Evolutionary conservation across 2,329 filamentous ascomycete species (phyloP).

Genomic region (Sporothrix brunneoviolacea): DNA sequence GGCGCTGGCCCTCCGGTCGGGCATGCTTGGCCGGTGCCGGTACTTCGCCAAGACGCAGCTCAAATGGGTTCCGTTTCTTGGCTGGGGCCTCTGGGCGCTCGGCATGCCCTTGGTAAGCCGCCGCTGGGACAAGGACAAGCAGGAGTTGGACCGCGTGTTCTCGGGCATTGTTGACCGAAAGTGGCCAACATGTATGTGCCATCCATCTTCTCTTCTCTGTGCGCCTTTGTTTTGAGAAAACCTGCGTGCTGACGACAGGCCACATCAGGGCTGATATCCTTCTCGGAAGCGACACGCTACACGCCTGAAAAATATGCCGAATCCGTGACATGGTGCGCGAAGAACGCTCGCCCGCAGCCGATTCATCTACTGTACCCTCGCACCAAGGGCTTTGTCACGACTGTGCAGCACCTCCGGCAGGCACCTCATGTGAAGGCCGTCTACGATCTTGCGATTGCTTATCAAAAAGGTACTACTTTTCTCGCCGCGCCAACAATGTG

Average conservation of each 20-base stretch:
- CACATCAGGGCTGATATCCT: constrained; percentile 60
- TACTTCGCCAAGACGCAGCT: constrained; percentile 58
- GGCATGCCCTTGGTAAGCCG: constrained; percentile 58
- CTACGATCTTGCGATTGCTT: constrained; percentile 50
- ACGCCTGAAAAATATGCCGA: constrained; percentile 46
- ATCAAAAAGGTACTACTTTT: constrained; percentile 34
- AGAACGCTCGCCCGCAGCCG: constrained; percentile 43
- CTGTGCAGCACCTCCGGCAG: constrained; percentile 47
- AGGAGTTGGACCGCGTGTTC: constrained; percentile 52
- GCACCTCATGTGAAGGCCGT: constrained; percentile 46
- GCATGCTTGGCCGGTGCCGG: constrained; percentile 55
- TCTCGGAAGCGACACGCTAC: constrained; percentile 57
- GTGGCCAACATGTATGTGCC: constrained; percentile 55
- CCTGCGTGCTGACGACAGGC: too few relatives aligned
- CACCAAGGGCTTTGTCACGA: constrained; percentile 55
- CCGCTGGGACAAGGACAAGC: constrained; percentile 50
- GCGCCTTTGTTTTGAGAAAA: too few relatives aligned
- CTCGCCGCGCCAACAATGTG: constrained; percentile 45
- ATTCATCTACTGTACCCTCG: constrained; percentile 54
- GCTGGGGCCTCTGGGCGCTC: constrained; percentile 59
- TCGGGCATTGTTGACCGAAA: constrained; percentile 41
- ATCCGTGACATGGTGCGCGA: constrained; percentile 46
- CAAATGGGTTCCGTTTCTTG: constrained; percentile 52
- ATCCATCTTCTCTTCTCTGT: too few relatives aligned
- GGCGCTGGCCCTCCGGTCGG: constrained; percentile 43